Evolutionary conservation across 176 grass and related monocot genomes (phyloP), one percentile per base, ranked within the genome.

Genomic region (Urochloa ruziziensis): DNA sequence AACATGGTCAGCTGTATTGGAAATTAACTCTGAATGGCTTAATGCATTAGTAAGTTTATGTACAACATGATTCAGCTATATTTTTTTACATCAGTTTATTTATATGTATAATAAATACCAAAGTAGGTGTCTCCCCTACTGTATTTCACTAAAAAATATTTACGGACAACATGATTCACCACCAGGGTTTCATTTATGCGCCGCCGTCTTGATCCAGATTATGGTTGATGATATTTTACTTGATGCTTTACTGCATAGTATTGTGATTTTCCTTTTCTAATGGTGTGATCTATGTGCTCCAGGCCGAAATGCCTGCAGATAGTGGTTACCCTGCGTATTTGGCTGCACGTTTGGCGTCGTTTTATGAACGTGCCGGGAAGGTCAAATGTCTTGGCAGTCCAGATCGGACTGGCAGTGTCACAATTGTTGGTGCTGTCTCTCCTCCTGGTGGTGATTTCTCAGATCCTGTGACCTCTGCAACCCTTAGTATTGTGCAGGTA

Each of bases 261-360:
- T 67, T 48, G 46, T 62, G 44, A 30, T 39, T 60, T 67, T 70
- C 62, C 73, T 21, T 11, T 80, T 74, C 87, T 89, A 73, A 89
- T 40, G n/a, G 12, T 80, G 24, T 30, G 59, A 64, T 80, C 60
- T 67, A 65, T 83, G 62, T 76, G 7, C 11, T 76, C 27, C 84
- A 98, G 96, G 96, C 96, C 91, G 96, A 98, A 86, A 98, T 98
- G 96, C 96, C 96, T 76, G 96, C 96, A 23, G 96, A 98, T 62
- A 98, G 96, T 96, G 96, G 96, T 76, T 98, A 98, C 80, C 96
- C 96, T 70, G 96, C 96, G 11, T 98, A 98, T 87, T 90, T 98
- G 89, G 96, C 96, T 77, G 83, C 96, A 80, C 93, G 96, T 70
- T 82, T 98, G 76, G 96, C 96, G 30, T 98, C 96, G 14, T 98